Conservation (phyloP, 1,284 basidiomycete species). For the Fomitopsis pinicola region DNA sequence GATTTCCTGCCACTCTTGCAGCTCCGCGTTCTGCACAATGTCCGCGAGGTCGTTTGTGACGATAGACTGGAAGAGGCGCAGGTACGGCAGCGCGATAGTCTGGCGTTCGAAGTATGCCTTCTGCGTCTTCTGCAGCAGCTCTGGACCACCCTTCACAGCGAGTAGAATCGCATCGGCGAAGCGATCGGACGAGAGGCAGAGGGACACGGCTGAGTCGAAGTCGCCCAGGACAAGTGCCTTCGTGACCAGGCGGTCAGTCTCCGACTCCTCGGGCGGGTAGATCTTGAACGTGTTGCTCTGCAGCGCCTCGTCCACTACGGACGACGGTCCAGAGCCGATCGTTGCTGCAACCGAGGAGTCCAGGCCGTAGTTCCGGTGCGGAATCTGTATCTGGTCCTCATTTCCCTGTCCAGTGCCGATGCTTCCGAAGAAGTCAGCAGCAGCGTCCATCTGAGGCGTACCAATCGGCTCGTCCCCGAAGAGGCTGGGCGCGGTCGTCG, state of each 20-base stretch:
- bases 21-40: constrained; percentile 93
- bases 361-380: constrained; percentile 73
- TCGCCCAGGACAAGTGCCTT: constrained; percentile 94
- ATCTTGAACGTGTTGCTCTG: constrained; percentile 87
- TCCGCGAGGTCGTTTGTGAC: constrained; percentile 90
- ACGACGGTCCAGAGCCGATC: constrained; percentile 82
- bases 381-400: constrained; percentile 61
- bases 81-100: constrained; percentile 78
- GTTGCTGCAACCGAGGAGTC: constrained; percentile 92
- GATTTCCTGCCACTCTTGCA: constrained; percentile 95
- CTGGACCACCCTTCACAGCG: constrained; percentile 87
- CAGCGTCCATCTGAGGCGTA: constrained; percentile 57
- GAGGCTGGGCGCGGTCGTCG: constrained; percentile 81
- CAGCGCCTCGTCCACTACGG: constrained; percentile 69
- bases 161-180: constrained; percentile 95
- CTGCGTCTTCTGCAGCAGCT: constrained; percentile 88
- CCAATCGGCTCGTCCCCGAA: constrained; percentile 78
- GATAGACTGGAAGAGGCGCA: constrained; percentile 94
- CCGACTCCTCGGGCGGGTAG: constrained; percentile 85
- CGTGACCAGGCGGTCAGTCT: constrained; percentile 86
- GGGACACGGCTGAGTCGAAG: constrained; percentile 87
- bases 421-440: constrained; percentile 89
- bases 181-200: constrained; percentile 87
- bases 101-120: constrained; percentile 90
- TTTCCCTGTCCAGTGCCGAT: constrained; percentile 58